phyloP scores from a whole-genome alignment of 2,329 filamentous ascomycete species.

The Neurospora crassa region DNA sequence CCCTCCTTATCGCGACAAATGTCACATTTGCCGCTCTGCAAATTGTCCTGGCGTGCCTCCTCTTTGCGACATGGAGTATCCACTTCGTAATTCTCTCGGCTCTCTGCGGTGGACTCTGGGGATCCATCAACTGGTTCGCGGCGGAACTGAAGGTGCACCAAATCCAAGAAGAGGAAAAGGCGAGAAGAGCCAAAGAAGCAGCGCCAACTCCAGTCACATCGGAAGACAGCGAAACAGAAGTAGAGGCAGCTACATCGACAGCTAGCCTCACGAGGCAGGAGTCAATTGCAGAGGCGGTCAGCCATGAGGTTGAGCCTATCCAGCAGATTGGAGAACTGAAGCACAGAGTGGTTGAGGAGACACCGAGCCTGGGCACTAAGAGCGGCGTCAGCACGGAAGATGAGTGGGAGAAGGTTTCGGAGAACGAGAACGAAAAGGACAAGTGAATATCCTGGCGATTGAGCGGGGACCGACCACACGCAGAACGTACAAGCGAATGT shows the following conservation, averaged over 20 bases:
- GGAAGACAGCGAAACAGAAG: slow-evolving; percentile 43
- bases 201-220: slow-evolving; percentile 23
- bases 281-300: slow-evolving; percentile 21
- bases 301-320: slow-evolving; percentile 34
- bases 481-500: background rate
- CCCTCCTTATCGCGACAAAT: slow-evolving; percentile 84
- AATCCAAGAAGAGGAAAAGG: slow-evolving; percentile 32
- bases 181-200: slow-evolving; percentile 26
- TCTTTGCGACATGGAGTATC: slow-evolving; percentile 74
- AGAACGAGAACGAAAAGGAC: slow-evolving; percentile 53
- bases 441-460: slow-evolving; percentile 23
- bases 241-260: slow-evolving; percentile 25
- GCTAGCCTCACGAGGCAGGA: slow-evolving; percentile 9
- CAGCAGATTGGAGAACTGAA: slow-evolving; percentile 39
- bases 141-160: slow-evolving; percentile 46
- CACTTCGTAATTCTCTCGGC: slow-evolving; percentile 79
- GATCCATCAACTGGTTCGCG: slow-evolving; percentile 95
- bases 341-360: slow-evolving; percentile 28
- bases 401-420: slow-evolving; percentile 94
- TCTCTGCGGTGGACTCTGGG: slow-evolving; percentile 78
- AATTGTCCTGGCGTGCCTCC: slow-evolving; percentile 62
- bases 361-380: slow-evolving; percentile 33
- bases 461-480: background rate
- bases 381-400: slow-evolving; percentile 73
- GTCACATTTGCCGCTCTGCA: slow-evolving; percentile 80